phyloP scores from a whole-genome alignment of 2,329 filamentous ascomycete genomes.

The Curvularia hawaiiensis region DNA sequence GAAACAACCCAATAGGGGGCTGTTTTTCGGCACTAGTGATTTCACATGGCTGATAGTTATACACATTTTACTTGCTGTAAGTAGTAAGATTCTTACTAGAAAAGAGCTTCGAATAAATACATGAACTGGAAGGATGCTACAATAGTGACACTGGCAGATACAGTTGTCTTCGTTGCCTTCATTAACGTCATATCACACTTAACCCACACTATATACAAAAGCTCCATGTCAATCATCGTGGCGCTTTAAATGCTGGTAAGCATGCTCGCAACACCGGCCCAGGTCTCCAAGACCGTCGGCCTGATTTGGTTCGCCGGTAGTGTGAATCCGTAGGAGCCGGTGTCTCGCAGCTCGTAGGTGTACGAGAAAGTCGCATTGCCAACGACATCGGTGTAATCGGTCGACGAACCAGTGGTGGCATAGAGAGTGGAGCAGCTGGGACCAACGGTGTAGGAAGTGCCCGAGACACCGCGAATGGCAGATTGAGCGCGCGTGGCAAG shows the following conservation, averaged over 20 bases:
- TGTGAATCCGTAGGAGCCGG: slow-evolving; percentile 54
- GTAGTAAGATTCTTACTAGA: not conserved
- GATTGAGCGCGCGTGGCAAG: slow-evolving; percentile 56
- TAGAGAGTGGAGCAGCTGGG: slow-evolving; percentile 66
- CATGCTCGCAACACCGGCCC: slow-evolving; percentile 47
- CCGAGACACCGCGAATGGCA: slow-evolving; percentile 61
- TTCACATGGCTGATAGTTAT: not conserved
- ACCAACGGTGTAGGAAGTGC: slow-evolving; percentile 51
- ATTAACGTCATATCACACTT: not conserved
- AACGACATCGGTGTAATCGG: slow-evolving; percentile 52
- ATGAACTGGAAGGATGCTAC: not conserved
- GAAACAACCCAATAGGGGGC: not conserved
- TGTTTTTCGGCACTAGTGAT: not conserved
- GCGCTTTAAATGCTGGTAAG: slow-evolving; percentile 27
- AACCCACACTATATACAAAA: not conserved
- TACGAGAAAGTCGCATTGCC: slow-evolving; percentile 52
- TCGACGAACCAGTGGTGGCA: slow-evolving; percentile 54
- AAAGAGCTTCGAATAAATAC: not conserved
- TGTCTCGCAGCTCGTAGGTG: slow-evolving; percentile 57
- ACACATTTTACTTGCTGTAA: not conserved
- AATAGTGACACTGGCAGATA: not conserved
- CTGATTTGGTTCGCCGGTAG: slow-evolving; percentile 56
- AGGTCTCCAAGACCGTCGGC: slow-evolving; percentile 55
- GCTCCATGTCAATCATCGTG: not conserved
- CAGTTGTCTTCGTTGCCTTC: not conserved